phyloP scores from a whole-genome alignment of 2,329 filamentous ascomycete species.

The Clarireedia hainanense region DNA sequence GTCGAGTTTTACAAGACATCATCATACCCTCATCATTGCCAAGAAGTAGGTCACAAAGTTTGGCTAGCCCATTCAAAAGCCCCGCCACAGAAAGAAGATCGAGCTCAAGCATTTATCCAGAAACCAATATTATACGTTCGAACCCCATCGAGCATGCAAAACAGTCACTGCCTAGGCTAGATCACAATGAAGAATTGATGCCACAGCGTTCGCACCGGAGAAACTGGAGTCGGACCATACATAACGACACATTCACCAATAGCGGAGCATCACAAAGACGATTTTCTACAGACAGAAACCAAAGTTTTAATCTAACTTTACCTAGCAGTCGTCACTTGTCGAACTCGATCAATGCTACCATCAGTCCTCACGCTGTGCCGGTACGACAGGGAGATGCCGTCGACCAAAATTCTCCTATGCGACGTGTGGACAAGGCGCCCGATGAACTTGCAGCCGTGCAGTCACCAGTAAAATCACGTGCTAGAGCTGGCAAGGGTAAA shows the following conservation, averaged over 20 bases:
- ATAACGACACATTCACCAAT: conserved; percentile 22
- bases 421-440: no score
- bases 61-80: conserved; percentile 30
- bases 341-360: background rate
- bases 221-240: conserved; percentile 7
- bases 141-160: conserved; percentile 9
- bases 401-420: background rate
- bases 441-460: background rate
- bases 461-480: conserved; percentile 13
- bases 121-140: conserved; percentile 7
- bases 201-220: conserved; percentile 11
- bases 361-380: background rate
- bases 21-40: conserved; percentile 25
- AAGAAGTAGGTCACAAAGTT: conserved; percentile 26
- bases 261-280: conserved; percentile 1
- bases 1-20: conserved; percentile 29
- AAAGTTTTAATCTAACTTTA: background rate
- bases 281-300: background rate
- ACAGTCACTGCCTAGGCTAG: conserved; percentile 17
- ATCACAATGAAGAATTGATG: conserved; percentile 16
- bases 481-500: conserved; percentile 5
- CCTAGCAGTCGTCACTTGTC: conserved; percentile 6
- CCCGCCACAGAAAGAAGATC: conserved; percentile 21
- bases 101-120: conserved; percentile 17
- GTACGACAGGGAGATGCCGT: background rate